These are phyloP conservation scores for Tuber microsphaerosporum DNA, from an alignment of 495 filamentous ascomycete genomes.

Conservation along the genomic window DNA sequence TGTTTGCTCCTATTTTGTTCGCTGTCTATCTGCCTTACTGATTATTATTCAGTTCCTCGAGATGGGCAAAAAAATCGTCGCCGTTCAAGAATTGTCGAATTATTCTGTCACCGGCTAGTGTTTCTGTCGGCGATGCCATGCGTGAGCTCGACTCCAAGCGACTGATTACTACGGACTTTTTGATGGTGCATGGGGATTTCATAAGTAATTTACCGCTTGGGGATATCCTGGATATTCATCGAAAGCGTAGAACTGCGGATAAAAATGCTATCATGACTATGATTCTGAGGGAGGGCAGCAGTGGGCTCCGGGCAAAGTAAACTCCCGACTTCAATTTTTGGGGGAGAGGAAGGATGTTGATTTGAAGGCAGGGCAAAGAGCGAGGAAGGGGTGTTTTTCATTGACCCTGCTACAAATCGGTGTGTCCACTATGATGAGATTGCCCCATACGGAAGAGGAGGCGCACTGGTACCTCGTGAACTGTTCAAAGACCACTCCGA, in stretches of 20 bases:
- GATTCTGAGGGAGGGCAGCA: slow-evolving; percentile 73
- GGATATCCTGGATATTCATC: slow-evolving; percentile 66
- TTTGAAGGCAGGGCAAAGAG: slow-evolving; percentile 48
- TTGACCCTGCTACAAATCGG: slow-evolving; percentile 70
- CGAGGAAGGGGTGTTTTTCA: slow-evolving; percentile 71
- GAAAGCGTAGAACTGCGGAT: slow-evolving; percentile 70
- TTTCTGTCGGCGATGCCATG: slow-evolving; percentile 88
- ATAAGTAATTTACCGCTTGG: slow-evolving; percentile 83
- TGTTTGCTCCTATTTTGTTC: neutral
- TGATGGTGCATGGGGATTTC: slow-evolving; percentile 89
- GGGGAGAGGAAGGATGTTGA: slow-evolving; percentile 5
- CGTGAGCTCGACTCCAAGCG: slow-evolving; percentile 82
- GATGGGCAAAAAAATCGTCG: slow-evolving; percentile 64
- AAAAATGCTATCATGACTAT: slow-evolving; percentile 99
- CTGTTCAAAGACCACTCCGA: slow-evolving; percentile 57
- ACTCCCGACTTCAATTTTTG: neutral
- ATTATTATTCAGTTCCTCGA: slow-evolving; percentile 50
- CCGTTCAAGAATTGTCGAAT: slow-evolving; percentile 79
- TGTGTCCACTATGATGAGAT: slow-evolving; percentile 91
- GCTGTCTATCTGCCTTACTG: neutral
- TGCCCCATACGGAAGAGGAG: slow-evolving; percentile 42
- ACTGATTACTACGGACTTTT: slow-evolving; percentile 81
- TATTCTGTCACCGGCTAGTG: slow-evolving; percentile 72
- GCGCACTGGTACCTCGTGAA: slow-evolving; percentile 57
- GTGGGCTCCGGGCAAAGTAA: slow-evolving; percentile 61